Evolutionary conservation across 495 filamentous ascomycete species (phyloP).

Genomic region (Penicillium angulare): DNA sequence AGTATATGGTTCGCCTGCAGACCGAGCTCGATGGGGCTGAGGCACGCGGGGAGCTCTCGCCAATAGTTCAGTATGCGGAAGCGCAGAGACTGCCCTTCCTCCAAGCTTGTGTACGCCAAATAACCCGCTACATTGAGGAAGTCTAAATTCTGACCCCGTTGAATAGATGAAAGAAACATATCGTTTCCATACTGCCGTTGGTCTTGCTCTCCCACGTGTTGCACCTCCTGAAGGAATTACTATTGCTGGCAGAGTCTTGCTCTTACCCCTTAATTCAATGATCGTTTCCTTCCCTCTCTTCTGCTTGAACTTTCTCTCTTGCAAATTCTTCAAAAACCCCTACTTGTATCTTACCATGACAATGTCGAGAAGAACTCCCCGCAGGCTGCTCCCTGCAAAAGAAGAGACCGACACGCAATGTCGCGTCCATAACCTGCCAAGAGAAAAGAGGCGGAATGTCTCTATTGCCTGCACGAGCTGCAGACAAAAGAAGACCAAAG

Average conservation of each 20-base stretch:
- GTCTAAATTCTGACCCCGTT: background rate
- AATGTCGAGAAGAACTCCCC: too few relatives aligned
- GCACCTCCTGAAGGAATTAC: conserved; percentile 28
- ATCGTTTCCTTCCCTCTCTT: too few relatives aligned
- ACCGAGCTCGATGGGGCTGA: conserved; percentile 39
- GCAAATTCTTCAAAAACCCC: too few relatives aligned
- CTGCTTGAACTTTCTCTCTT: too few relatives aligned
- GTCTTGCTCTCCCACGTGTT: conserved; percentile 26
- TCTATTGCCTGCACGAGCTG: too few relatives aligned
- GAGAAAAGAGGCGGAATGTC: too few relatives aligned
- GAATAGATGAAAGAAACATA: conserved; percentile 52
- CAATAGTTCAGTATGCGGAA: conserved; percentile 23
- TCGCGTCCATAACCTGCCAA: too few relatives aligned
- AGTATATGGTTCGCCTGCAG: conserved; percentile 24
- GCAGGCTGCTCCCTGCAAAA: too few relatives aligned
- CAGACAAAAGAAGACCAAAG: too few relatives aligned
- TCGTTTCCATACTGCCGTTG: conserved; percentile 38
- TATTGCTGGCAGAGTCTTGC: conserved; percentile 25
- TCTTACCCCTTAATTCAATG: too few relatives aligned
- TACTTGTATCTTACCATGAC: too few relatives aligned
- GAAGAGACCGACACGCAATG: too few relatives aligned
- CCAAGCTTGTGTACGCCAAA: conserved; percentile 36
- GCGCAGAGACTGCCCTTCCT: conserved; percentile 33
- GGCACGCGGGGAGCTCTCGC: conserved; percentile 20
- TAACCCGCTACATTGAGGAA: background rate